A percentile compares a stretch with the other conserved stretches of the same genome.
Conservation (phyloP, 1,284 basidiomycete genomes). For the Neotropicomus parvogracilis region DNA sequence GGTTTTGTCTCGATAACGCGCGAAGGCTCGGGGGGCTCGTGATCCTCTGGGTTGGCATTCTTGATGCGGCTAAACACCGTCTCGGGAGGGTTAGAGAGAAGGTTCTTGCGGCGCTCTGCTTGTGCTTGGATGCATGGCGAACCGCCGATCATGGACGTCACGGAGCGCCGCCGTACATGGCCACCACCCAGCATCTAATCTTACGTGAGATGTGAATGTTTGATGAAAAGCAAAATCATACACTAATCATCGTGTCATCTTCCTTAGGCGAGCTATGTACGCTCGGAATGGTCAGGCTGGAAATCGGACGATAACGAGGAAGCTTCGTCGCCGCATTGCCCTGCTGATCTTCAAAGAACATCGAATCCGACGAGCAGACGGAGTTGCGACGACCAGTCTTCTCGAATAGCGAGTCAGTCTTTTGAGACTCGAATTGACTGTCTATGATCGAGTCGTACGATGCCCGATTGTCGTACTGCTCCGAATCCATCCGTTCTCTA, state of each 20-base stretch:
- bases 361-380: conserved; percentile 52
- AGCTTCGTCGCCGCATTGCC: conserved; percentile 27
- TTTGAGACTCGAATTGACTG: conserved; percentile 24
- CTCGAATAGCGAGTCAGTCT: conserved; percentile 62
- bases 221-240: conserved; percentile 35
- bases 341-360: conserved; percentile 54
- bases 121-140: conserved; percentile 65
- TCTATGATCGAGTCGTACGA: conserved; percentile 67
- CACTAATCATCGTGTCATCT: conserved; percentile 77
- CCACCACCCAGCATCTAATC: conserved; percentile 72
- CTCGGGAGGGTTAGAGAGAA: conserved; percentile 35
- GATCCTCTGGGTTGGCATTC: conserved; percentile 27
- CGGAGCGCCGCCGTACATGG: conserved; percentile 62
- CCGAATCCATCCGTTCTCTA: conserved; percentile 3
- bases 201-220: conserved; percentile 9
- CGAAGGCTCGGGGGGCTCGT: conserved; percentile 38
- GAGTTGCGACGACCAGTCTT: conserved; percentile 52
- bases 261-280: conserved; percentile 54
- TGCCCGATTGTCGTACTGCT: conserved; percentile 34
- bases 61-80: conserved; percentile 30
- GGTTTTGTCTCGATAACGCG: conserved; percentile 51
- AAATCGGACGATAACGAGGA: conserved; percentile 59
- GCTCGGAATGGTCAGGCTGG: conserved; percentile 54
- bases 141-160: conserved; percentile 61
- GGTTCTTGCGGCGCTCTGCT: conserved; percentile 58